These are phyloP conservation scores for Parasitella parasitica DNA, from an alignment of 371 early-diverging fungal species.

Conservation along the genomic window DNA sequence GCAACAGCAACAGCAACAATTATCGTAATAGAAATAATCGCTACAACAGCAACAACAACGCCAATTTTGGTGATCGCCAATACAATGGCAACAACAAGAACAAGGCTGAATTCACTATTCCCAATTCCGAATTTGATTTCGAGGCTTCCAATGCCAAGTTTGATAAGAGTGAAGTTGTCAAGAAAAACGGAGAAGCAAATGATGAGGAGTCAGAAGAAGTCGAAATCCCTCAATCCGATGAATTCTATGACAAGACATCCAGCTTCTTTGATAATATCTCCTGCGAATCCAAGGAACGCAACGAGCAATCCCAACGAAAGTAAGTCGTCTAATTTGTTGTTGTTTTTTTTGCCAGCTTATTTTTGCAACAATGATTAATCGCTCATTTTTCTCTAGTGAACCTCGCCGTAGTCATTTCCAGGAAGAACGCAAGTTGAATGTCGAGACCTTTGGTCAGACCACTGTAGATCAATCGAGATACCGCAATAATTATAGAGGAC, in stretches of 20 bases:
- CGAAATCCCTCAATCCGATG: conserved; percentile 50
- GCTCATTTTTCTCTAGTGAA: conserved; percentile 12
- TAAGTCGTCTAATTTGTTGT: not conserved
- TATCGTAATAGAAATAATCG: conserved; percentile 18
- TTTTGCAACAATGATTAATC: too few species aligned
- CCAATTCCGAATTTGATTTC: conserved; percentile 93
- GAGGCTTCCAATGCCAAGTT: conserved; percentile 92
- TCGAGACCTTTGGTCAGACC: conserved; percentile 95
- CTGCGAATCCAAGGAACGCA: conserved; percentile 91
- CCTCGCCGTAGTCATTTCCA: conserved; percentile 78
- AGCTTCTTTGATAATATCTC: conserved; percentile 98
- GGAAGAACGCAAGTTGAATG: conserved; percentile 87
- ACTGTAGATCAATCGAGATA: conserved; percentile 67
- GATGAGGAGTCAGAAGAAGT: conserved; percentile 44
- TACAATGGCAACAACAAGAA: conserved; percentile 27
- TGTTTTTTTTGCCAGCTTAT: not conserved
- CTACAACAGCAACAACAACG: conserved; percentile 31
- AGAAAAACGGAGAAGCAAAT: conserved; percentile 35
- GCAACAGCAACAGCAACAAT: conserved; percentile 28
- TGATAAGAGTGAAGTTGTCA: conserved; percentile 76
- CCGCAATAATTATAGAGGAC: conserved; percentile 57
- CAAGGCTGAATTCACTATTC: conserved; percentile 60
- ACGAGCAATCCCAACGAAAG: conserved; percentile 25
- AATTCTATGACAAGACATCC: conserved; percentile 67
- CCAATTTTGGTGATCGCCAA: conserved; percentile 25